Conservation (phyloP, 345 rosid species). For the Pistacia atlantica region DNA sequence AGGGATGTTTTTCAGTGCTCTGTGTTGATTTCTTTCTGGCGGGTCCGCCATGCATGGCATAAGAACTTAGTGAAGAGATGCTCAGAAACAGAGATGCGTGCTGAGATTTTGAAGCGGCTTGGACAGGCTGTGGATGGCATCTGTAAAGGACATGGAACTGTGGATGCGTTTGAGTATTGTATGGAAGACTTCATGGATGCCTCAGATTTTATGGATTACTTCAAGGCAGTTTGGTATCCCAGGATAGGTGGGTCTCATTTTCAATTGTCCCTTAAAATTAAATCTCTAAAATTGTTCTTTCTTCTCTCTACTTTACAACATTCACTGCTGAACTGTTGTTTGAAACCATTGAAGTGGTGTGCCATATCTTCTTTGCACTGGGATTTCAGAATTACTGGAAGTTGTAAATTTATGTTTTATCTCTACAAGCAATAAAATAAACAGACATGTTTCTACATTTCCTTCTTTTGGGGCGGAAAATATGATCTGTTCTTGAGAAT, state of each 20-base stretch:
- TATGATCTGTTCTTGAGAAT: neutral
- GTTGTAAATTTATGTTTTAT: neutral
- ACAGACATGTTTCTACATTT: neutral
- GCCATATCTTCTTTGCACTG: neutral
- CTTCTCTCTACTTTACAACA: neutral
- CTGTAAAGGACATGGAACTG: slow-evolving; percentile 59
- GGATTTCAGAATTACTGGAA: neutral
- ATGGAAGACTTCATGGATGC: slow-evolving; percentile 64
- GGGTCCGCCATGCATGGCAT: slow-evolving; percentile 85
- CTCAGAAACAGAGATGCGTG: slow-evolving; percentile 54
- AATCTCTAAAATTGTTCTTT: neutral
- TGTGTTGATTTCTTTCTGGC: slow-evolving; percentile 82
- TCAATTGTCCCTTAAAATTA: neutral
- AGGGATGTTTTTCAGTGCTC: slow-evolving; percentile 97
- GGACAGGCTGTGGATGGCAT: slow-evolving; percentile 65
- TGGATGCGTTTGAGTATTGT: slow-evolving; percentile 50
- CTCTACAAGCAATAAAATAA: neutral
- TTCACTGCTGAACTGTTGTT: neutral
- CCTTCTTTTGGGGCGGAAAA: neutral
- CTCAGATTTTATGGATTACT: slow-evolving; percentile 75
- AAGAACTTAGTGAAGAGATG: slow-evolving; percentile 87
- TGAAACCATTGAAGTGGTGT: neutral
- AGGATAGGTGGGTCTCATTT: slow-evolving; percentile 55
- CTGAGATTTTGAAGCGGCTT: slow-evolving; percentile 61
- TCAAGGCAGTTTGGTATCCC: slow-evolving; percentile 84